Evolutionary conservation across 2,329 filamentous ascomycete species (phyloP).

Genomic region (Gliomastix tumulicola): DNA sequence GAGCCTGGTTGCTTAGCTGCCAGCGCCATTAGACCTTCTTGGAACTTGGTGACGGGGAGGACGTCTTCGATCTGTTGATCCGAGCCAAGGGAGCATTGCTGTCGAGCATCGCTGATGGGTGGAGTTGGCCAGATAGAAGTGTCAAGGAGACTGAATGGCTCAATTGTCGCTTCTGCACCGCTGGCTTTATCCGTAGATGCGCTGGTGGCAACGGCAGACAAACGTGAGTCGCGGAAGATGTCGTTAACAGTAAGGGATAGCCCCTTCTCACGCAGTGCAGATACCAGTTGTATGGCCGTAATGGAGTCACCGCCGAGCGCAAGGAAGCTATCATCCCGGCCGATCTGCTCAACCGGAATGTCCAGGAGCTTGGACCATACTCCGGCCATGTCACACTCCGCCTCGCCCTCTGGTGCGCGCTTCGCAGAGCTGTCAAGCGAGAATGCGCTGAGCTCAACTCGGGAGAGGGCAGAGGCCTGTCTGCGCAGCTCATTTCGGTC

Average conservation of each 20-base stretch:
- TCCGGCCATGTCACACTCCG: slow-evolving; percentile 16
- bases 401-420: slow-evolving; percentile 8
- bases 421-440: slow-evolving; percentile 14
- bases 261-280: slow-evolving; percentile 1
- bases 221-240: slow-evolving; percentile 37
- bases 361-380: slow-evolving; percentile 18
- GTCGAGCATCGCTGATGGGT: neutral
- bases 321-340: slow-evolving; percentile 6
- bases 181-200: too few relatives aligned
- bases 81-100: too few relatives aligned
- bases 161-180: too few relatives aligned
- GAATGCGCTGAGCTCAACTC: slow-evolving; percentile 8
- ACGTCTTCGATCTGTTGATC: slow-evolving; percentile 28
- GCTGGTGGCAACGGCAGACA: neutral
- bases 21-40: slow-evolving; percentile 41
- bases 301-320: slow-evolving; percentile 9
- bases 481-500: slow-evolving; percentile 5
- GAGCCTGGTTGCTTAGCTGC: slow-evolving; percentile 23
- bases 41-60: slow-evolving; percentile 40
- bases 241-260: slow-evolving; percentile 27
- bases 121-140: neutral
- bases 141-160: neutral
- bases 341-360: slow-evolving; percentile 1
- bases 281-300: slow-evolving; percentile 6
- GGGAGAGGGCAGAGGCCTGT: slow-evolving; percentile 1